A percentile compares a stretch with the other conserved stretches of the same genome.
These are phyloP conservation scores for Simplicillium aogashimaense DNA, from an alignment of 2,329 filamentous ascomycete species.

Conservation along the genomic window DNA sequence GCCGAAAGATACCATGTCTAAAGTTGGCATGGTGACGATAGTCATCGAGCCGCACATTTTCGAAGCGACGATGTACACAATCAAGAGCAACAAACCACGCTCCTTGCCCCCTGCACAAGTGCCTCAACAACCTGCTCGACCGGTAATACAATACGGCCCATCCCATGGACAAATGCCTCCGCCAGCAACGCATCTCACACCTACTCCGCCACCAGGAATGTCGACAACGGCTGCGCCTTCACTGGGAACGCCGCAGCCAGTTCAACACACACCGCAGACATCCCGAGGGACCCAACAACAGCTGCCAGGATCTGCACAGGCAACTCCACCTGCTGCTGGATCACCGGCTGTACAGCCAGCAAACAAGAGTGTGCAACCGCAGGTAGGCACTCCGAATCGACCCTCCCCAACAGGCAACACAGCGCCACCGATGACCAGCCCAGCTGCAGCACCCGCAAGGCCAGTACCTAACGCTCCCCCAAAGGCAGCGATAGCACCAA, in stretches of 20 bases:
- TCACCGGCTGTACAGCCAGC: conserved; percentile 15
- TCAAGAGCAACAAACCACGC: conserved; percentile 51
- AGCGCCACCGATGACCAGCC: neutral
- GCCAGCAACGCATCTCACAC: too few relatives aligned
- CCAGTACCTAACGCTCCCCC: neutral
- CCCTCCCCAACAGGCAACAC: neutral
- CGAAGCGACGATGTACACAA: conserved; percentile 63
- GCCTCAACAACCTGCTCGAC: conserved; percentile 25
- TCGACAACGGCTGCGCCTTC: conserved; percentile 44
- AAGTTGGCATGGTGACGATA: conserved; percentile 63
- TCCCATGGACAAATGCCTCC: conserved; percentile 12
- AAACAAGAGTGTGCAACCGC: conserved; percentile 8
- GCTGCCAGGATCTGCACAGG: conserved; percentile 4
- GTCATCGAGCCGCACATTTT: conserved; percentile 73
- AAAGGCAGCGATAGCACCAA: neutral
- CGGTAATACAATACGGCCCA: conserved; percentile 46
- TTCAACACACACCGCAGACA: conserved; percentile 9
- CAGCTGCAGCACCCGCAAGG: too few relatives aligned
- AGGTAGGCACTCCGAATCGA: conserved; percentile 5
- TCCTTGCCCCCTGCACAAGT: conserved; percentile 21
- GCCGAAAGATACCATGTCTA: conserved; percentile 60
- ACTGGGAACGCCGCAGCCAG: conserved; percentile 14
- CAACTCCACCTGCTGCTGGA: conserved; percentile 6
- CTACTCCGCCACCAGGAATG: conserved; percentile 43
- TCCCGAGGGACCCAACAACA: conserved; percentile 5